Base-by-base conservation (phyloP, 768 basidiomycete species). In the Coprinopsis strossmayeri region DNA sequence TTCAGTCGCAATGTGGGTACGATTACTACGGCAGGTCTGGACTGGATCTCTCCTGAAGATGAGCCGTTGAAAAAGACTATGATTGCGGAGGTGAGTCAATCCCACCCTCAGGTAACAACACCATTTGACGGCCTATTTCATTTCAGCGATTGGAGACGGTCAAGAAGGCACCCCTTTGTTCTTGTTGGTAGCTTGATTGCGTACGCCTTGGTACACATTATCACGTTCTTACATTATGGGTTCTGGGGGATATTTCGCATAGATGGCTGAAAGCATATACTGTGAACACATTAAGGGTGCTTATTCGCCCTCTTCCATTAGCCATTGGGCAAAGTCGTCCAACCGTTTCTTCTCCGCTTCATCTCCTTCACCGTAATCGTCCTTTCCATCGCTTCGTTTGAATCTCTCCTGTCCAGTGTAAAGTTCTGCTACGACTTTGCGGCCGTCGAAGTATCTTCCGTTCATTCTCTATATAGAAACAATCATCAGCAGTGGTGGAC, bases 291-390 rank as follows among this genome's bases (percentile, higher is more conserved):
- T 13, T 38, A 44, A 37, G 39, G 30, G 34, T 21, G 28, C 44
- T 61, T 59, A 87, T 55, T 91, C 87, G 28, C 81, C 87, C 65
- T 91, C 88, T 7, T 77, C 76, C 67, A 92, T 74, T 39, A 96
- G 70, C 92, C 92, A 95, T 32, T 81, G 68, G 0, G 90, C 89
- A 60, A 95, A 96, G 63, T 83, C 78, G 46, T 95, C 93, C 59
- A 97, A 64, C 39, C 93, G 81, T 61, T 80, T 78, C 73, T 85
- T 84, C 63, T 96, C 90, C 34, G 76, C 82, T 44, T 84, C 87
- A 3, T 79, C 85, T 2, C 77, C 81, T 18, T 78, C 81, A 47
- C 76, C 81, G 2, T 72, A 47, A 1, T 79, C 81, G n/a, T 84
- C 83, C 2, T 75, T 77, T 21, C 69, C 69, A 7, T 88, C 91